A percentile compares a stretch with the other conserved stretches of the same genome.
These are phyloP conservation scores for Eimeria brunetti DNA, from an alignment of 169 alveolate genomes.

Conservation along the genomic window DNA sequence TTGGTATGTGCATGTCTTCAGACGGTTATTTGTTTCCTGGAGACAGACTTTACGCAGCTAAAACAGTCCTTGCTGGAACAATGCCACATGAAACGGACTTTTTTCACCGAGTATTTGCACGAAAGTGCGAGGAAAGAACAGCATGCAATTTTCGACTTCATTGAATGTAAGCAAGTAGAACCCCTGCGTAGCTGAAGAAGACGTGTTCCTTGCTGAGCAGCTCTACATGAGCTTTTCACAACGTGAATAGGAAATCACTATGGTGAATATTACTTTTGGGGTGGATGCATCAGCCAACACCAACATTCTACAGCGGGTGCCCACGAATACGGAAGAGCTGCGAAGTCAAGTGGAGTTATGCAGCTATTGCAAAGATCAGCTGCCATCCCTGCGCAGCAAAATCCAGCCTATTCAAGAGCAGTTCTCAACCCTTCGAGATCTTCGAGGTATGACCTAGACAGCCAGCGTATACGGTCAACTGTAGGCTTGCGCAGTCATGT, in stretches of 20 bases:
- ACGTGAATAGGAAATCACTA: not conserved
- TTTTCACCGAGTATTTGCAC: constrained; percentile 83
- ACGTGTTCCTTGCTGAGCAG: not conserved
- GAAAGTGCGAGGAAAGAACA: constrained; percentile 79
- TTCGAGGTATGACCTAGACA: constrained; percentile 61
- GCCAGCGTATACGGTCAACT: not conserved
- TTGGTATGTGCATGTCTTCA: constrained; percentile 10
- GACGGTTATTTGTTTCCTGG: constrained; percentile 83
- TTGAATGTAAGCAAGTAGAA: constrained; percentile 23
- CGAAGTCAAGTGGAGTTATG: constrained; percentile 65
- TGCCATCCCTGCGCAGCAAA: constrained; percentile 74
- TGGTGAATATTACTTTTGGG: not conserved
- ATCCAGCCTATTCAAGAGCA: constrained; percentile 71
- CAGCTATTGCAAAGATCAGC: constrained; percentile 59
- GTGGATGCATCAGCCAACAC: constrained; percentile 57
- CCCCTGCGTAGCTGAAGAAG: not conserved
- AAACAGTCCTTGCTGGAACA: constrained; percentile 83
- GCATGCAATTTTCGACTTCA: constrained; percentile 52
- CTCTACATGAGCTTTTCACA: not conserved
- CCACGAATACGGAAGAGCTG: constrained; percentile 71
- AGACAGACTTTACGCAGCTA: constrained; percentile 84
- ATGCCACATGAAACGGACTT: constrained; percentile 83
- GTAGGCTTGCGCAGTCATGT: not conserved
- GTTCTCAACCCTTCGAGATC: constrained; percentile 76
- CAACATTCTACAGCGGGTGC: constrained; percentile 46